phyloP scores from a whole-genome alignment of 176 grass and related monocot species.

The Cenchrus purpureus region DNA sequence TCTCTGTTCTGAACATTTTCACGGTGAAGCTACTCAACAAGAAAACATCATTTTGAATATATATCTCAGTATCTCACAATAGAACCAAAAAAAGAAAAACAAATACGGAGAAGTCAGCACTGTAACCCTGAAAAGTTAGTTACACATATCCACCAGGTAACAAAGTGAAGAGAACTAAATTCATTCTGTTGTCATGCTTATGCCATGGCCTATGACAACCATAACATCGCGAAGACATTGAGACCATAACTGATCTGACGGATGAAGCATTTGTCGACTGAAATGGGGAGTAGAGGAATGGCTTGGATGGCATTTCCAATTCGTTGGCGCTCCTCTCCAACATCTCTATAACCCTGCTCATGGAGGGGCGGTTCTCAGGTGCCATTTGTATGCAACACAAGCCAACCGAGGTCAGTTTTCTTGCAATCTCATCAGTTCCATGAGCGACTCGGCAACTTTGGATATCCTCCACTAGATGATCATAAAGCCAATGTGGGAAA shows the following conservation, averaged over 20 bases:
- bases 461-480: constrained; percentile 25
- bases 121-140: background rate
- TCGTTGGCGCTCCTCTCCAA: constrained; percentile 50
- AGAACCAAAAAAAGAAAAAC: background rate
- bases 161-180: background rate
- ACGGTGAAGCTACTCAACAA: too few relatives aligned
- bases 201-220: background rate
- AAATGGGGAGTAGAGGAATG: constrained; percentile 36
- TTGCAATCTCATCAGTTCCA: constrained; percentile 34
- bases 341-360: constrained; percentile 65
- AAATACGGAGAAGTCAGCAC: background rate
- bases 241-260: background rate
- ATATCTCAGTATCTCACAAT: background rate
- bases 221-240: background rate
- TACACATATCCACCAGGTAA: background rate
- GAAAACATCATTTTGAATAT: background rate
- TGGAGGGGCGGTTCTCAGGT: constrained; percentile 49
- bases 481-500: constrained; percentile 51
- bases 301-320: constrained; percentile 50
- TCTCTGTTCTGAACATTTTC: too few relatives aligned
- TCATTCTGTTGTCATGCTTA: background rate
- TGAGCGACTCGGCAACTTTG: background rate
- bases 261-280: constrained; percentile 11
- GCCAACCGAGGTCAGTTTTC: constrained; percentile 50
- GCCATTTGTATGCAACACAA: constrained; percentile 60